Percentiles rank a stretch among this genome's conserved stretches.
phyloP scores from a whole-genome alignment of 768 basidiomycete species.

The Hericium coralloides region DNA sequence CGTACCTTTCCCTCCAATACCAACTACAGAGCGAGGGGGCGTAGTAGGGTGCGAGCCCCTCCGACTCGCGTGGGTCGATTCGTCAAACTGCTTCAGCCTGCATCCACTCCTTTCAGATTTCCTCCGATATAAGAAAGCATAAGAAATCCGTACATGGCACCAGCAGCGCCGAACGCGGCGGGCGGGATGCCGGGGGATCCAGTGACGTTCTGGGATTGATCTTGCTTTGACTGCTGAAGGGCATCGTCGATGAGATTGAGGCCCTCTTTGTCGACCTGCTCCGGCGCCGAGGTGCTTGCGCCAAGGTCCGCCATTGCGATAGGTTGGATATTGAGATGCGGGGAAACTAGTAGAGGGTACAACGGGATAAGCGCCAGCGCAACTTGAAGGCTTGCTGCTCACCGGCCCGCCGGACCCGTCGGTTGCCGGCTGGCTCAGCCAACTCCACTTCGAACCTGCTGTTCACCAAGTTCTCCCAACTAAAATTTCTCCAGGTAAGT shows the following conservation, averaged over 20 bases:
- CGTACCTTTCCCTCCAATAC: slow-evolving; percentile 82
- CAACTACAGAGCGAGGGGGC: slow-evolving; percentile 76
- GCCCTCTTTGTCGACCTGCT: neutral
- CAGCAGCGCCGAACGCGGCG: slow-evolving; percentile 61
- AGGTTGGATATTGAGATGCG: too few relatives aligned
- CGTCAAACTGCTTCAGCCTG: slow-evolving; percentile 76
- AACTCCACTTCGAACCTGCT: too few relatives aligned
- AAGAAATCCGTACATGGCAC: slow-evolving; percentile 48
- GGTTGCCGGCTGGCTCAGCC: too few relatives aligned
- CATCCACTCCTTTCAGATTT: neutral
- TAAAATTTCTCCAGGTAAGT: too few relatives aligned
- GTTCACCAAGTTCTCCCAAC: too few relatives aligned
- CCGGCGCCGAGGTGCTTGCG: too few relatives aligned
- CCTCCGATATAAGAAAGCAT: neutral
- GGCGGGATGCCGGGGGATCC: slow-evolving; percentile 30
- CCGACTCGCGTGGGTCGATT: slow-evolving; percentile 61
- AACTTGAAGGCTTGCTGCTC: too few relatives aligned
- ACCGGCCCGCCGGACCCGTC: too few relatives aligned
- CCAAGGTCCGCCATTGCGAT: too few relatives aligned
- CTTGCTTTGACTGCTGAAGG: neutral
- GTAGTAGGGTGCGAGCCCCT: slow-evolving; percentile 67
- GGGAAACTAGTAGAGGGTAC: too few relatives aligned
- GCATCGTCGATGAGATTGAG: neutral
- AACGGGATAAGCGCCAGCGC: too few relatives aligned
- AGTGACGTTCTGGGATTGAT: neutral